Conservation (phyloP, 352 stramenopile species). For the Globisporangium spinosum region DNA sequence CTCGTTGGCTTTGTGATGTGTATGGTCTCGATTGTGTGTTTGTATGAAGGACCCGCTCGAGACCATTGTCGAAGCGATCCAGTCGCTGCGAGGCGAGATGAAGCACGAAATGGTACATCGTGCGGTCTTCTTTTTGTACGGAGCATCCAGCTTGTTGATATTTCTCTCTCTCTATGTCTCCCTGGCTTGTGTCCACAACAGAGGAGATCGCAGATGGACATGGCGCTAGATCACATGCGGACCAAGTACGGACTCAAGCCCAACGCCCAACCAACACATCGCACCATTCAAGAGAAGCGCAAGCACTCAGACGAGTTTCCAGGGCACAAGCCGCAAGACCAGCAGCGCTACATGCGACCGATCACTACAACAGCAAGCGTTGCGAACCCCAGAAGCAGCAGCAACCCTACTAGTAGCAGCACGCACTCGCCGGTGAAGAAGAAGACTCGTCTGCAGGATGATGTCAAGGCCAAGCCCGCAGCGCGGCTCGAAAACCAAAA, state of each 20-base stretch:
- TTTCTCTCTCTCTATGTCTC: neutral
- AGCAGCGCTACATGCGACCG: conserved; percentile 20
- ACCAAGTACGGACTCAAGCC: conserved; percentile 25
- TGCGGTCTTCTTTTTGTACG: too few relatives aligned
- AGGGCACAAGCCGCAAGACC: neutral
- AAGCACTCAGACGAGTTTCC: neutral
- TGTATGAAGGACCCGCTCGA: conserved; percentile 36
- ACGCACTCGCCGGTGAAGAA: conserved; percentile 29
- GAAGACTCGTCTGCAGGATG: conserved; percentile 35
- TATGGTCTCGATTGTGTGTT: neutral
- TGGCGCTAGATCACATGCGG: conserved; percentile 38
- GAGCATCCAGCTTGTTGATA: too few relatives aligned
- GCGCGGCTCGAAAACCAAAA: conserved; percentile 43
- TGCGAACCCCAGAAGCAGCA: neutral
- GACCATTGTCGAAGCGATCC: conserved; percentile 36
- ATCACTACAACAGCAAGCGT: neutral
- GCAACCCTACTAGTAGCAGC: neutral
- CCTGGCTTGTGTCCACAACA: conserved; percentile 6
- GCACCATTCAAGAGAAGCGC: neutral
- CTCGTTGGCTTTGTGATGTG: neutral
- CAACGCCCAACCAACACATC: conserved; percentile 8
- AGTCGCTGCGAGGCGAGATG: conserved; percentile 30
- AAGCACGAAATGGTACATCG: conserved; percentile 37
- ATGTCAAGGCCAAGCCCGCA: conserved; percentile 39
- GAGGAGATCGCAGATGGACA: conserved; percentile 33